Evolutionary conservation across 805 yeast genomes (phyloP), one percentile per base, ranked within the genome.

Genomic region (Trichomonascus vanleenenianus): DNA sequence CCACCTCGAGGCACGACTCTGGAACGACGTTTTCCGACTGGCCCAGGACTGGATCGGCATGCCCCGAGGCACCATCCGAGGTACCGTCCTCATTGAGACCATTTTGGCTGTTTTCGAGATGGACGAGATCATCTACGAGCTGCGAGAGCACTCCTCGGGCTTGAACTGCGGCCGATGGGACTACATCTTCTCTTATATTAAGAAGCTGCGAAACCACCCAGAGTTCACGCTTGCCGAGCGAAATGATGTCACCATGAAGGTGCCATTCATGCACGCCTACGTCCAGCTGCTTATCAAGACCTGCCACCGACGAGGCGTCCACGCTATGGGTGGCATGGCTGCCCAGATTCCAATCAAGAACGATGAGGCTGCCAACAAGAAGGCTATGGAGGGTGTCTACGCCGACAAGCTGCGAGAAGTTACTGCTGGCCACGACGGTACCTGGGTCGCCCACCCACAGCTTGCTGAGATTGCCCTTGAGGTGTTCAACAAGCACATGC

Each of bases 131-230:
- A 80, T 81, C 58, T 81, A 77, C 63, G 85, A 81, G 64, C 76
- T 81, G 58, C 73, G 85, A 59, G 76, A 75, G 59, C 86, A 81
- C 68, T 76, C 79, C 48, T 77, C 81, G 30, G 87, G 86, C 34
- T 74, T 81, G 60, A 81, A 81, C 71, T 81, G 86, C 64, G 86
- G 86, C 55, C 72, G 85, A 58, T 81, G 86, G 86, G 86, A 81
- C 60, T 81, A 81, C 70, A 79, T 81, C 55, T 81, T 81, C 74
- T 74, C 81, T 43, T 78, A 75, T 64, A 78, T 79, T 65, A 81
- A 81, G 67, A 74, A 76, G 44, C 72, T 81, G 62, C 70, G 85
- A 58, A 73, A 73, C 58, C 80, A 78, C 63, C 70, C 76, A 41
- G 78, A 74, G 55, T 80, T 75, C 56, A 67, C 79, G 51, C 73